These are phyloP conservation scores for Colletotrichum cereale DNA, from an alignment of 2,329 filamentous ascomycete genomes.

Conservation along the genomic window DNA sequence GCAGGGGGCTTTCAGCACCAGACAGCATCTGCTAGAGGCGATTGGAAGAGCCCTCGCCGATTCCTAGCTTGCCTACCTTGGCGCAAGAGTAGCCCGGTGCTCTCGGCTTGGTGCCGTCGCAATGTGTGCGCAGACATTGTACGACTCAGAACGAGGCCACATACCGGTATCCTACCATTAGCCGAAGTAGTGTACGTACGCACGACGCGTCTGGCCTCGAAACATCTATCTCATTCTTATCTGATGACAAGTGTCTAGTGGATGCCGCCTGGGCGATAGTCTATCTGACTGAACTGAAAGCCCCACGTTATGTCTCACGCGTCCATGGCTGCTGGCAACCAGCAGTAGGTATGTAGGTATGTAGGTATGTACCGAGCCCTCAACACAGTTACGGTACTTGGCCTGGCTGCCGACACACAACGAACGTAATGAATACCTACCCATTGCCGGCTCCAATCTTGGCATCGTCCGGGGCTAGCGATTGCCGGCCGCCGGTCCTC, in stretches of 20 bases:
- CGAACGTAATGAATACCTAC: conserved; percentile 16
- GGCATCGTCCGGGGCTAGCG: conserved; percentile 21
- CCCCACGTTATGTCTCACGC: conserved; percentile 14
- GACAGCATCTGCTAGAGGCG: conserved; percentile 17
- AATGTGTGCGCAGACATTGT: conserved; percentile 8
- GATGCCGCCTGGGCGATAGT: conserved; percentile 5
- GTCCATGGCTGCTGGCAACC: conserved; percentile 9
- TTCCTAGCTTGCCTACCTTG: background rate
- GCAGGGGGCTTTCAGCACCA: background rate
- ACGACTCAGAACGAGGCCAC: background rate
- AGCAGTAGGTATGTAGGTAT: background rate
- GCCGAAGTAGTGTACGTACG: no score
- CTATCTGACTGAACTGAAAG: background rate
- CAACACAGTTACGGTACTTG: background rate
- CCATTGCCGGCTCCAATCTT: conserved; percentile 27
- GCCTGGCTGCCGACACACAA: background rate
- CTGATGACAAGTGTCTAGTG: background rate
- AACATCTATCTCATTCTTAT: conserved; percentile 3
- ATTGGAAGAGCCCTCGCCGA: conserved; percentile 24
- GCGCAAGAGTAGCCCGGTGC: background rate
- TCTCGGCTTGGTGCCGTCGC: background rate
- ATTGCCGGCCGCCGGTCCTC: conserved; percentile 27
- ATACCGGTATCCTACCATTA: background rate
- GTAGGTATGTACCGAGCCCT: background rate
- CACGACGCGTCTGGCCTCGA: conserved; percentile 3